A percentile compares a stretch with the other conserved stretches of the same genome.
Conservation (phyloP, 2,329 filamentous ascomycete species). For the Onygenales sp. region DNA sequence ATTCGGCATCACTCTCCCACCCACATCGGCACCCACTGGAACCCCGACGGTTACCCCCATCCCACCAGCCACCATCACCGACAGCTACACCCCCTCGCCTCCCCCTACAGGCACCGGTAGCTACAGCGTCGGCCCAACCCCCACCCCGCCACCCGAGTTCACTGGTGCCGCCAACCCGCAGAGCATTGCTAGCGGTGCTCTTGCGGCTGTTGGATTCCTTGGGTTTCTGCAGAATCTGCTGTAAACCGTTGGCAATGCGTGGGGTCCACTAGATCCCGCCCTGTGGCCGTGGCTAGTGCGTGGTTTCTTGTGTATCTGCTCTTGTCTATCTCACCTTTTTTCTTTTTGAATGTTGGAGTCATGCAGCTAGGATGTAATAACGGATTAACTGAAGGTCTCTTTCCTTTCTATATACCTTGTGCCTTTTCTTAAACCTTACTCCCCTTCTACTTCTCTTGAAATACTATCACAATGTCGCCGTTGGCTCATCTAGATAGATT, state of each 20-base stretch:
- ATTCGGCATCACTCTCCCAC: conserved; percentile 3
- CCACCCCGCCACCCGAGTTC: conserved; percentile 3
- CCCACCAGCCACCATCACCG: neutral
- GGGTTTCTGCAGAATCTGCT: conserved; percentile 49
- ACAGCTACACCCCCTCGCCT: neutral
- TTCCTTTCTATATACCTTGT: too few species aligned
- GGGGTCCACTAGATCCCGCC: neutral
- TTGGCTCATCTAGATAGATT: too few species aligned
- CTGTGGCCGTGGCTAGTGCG: too few species aligned
- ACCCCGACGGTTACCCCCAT: neutral
- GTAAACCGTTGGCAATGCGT: conserved; percentile 51
- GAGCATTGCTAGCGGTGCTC: conserved; percentile 4
- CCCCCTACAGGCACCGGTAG: neutral
- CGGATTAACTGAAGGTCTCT: too few species aligned
- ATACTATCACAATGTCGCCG: too few species aligned
- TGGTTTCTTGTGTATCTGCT: neutral
- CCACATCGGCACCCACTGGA: neutral
- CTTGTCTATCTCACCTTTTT: neutral
- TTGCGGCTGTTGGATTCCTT: conserved; percentile 7
- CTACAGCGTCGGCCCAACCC: neutral
- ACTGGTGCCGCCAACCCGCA: conserved; percentile 6
- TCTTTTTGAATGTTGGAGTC: neutral
- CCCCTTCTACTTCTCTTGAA: too few species aligned
- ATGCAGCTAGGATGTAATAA: too few species aligned
- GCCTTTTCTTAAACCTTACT: too few species aligned